A percentile compares a stretch with the other conserved stretches of the same genome.
These are phyloP conservation scores for maize (Zea mays) DNA, from an alignment of 176 grass and related monocot genomes.

Conservation along the genomic window Zm-B73-REFERENCE-NAM-5.0 NC_050098.1:189324001-189324500, in stretches of 20 bases:
- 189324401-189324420: background rate
- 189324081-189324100: background rate
- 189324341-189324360: background rate
- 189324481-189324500: background rate
- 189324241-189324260: background rate
- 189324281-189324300: constrained; percentile 19
- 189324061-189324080: background rate
- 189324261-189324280: background rate
- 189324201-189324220: constrained; percentile 9
- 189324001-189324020: constrained; percentile 6
- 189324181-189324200: constrained; percentile 2
- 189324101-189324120: constrained; percentile 10
- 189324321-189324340: background rate
- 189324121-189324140: background rate
- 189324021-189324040: constrained; percentile 9
- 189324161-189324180: constrained; percentile 7
- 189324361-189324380: background rate
- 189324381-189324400: background rate
- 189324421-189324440: background rate
- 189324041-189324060: background rate
- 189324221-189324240: constrained; percentile 34
- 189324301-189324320: constrained; percentile 16
- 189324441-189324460: background rate
- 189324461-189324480: background rate
- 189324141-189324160: constrained; percentile 1